phyloP scores from a whole-genome alignment of 345 rosid species.

The Trapa bicornis region DNA sequence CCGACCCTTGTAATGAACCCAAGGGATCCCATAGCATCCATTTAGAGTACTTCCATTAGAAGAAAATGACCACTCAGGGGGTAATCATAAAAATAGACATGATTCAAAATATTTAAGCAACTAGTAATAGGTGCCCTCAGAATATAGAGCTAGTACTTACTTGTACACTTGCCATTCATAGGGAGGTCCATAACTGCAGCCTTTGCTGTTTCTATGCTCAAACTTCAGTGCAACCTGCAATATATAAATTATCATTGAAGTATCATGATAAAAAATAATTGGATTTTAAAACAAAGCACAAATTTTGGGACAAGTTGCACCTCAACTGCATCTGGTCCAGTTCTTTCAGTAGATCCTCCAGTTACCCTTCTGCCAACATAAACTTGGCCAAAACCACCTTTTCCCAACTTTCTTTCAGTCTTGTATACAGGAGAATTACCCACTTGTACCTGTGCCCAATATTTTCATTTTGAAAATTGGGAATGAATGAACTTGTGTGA shows the following conservation, averaged over 20 bases:
- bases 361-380: constrained; percentile 78
- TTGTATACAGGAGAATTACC: constrained; percentile 78
- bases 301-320: constrained; percentile 15
- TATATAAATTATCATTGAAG: constrained; percentile 8
- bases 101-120: background rate
- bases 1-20: constrained; percentile 82
- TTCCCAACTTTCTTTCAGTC: constrained; percentile 80
- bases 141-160: constrained; percentile 25
- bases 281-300: background rate
- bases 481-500: background rate
- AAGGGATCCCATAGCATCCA: constrained; percentile 79
- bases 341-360: constrained; percentile 48
- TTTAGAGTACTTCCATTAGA: constrained; percentile 37
- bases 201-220: constrained; percentile 90
- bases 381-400: constrained; percentile 99
- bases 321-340: constrained; percentile 74
- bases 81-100: too few species aligned
- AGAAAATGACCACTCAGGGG: constrained; percentile 2
- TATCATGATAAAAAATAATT: constrained; percentile 1
- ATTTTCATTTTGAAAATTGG: background rate
- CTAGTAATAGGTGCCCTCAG: background rate
- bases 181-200: constrained; percentile 95
- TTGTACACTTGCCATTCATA: constrained; percentile 96
- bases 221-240: constrained; percentile 89
- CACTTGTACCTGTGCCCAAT: constrained; percentile 57